Evolutionary conservation across 2,329 filamentous ascomycete genomes (phyloP).

Genomic region (Phialemonium atrogriseum): DNA sequence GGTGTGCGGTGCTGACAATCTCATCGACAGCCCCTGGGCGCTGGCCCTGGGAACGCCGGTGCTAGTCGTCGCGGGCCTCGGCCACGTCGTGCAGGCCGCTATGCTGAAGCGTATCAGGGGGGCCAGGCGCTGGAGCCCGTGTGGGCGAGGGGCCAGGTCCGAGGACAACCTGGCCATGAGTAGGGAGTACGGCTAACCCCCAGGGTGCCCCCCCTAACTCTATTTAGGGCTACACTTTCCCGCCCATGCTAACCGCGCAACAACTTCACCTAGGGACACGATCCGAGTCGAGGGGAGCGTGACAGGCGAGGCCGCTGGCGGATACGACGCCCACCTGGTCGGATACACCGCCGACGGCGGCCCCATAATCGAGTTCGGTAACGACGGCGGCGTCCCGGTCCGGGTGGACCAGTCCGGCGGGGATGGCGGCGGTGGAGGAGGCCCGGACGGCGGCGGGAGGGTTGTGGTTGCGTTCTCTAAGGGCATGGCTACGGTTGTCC

Average conservation of each 20-base stretch:
- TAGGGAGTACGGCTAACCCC: conserved; percentile 29
- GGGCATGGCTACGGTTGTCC: too few species aligned
- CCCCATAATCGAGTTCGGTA: conserved; percentile 36
- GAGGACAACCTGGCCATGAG: conserved; percentile 24
- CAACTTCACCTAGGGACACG: conserved; percentile 7
- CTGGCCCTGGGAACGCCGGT: conserved; percentile 53
- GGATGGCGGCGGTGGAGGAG: too few species aligned
- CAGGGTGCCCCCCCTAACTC: not conserved
- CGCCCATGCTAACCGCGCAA: conserved; percentile 9
- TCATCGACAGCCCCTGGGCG: conserved; percentile 39
- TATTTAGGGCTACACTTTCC: conserved; percentile 3
- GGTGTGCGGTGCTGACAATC: too few species aligned
- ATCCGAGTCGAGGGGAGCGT: conserved; percentile 21
- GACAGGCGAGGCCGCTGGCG: conserved; percentile 21
- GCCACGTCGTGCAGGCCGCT: conserved; percentile 36
- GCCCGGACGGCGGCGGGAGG: too few species aligned
- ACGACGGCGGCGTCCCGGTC: too few species aligned
- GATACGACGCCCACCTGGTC: conserved; percentile 25
- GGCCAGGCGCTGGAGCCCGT: not conserved
- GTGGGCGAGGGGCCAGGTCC: conserved; percentile 6
- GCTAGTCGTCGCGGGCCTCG: conserved; percentile 46
- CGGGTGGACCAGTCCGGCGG: too few species aligned
- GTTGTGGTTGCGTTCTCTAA: too few species aligned
- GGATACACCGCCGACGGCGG: conserved; percentile 37
- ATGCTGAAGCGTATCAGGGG: conserved; percentile 25